Base-by-base conservation (phyloP, 805 yeast species). In the Cyberlindnera meyerae region DNA sequence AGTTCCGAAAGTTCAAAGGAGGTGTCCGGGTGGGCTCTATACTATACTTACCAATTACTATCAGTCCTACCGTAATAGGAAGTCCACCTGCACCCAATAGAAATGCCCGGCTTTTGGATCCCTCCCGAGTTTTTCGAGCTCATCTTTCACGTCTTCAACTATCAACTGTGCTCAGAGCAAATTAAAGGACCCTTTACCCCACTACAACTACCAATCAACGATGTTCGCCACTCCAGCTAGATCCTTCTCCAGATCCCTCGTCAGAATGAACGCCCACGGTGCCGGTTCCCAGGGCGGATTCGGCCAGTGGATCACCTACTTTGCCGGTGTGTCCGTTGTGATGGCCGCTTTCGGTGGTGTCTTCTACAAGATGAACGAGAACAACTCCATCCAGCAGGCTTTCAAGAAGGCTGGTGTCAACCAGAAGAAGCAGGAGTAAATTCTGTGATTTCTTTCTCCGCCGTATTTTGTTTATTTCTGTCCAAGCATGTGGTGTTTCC, bases 151-250 rank as follows among this genome's bases (percentile, higher is more conserved):
- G n/a, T n/a, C n/a, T n/a, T n/a, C n/a, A n/a, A n/a, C n/a, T n/a
- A n/a, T n/a, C n/a, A n/a, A n/a, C n/a, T n/a, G n/a, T n/a, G n/a
- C n/a, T n/a, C n/a, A n/a, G n/a, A n/a, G n/a, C n/a, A n/a, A n/a
- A n/a, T n/a, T n/a, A n/a, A n/a, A n/a, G n/a, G n/a, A n/a, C n/a
- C n/a, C n/a, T n/a, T n/a, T n/a, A n/a, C n/a, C n/a, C n/a, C n/a
- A n/a, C n/a, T n/a, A n/a, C n/a, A n/a, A n/a, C n/a, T n/a, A n/a
- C n/a, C n/a, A n/a, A n/a, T n/a, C n/a, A n/a, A 46, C 17, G 31
- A 54, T 54, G 59, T 46, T 39, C 49, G 52, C 57, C 36, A 47
- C 59, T 24, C 35, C 45, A 8, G 46, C 41, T 33, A 53, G 54
- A 50, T 27, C 50, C 34, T 54, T 54, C 51, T 44, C 46, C 40